Conservation (phyloP, 139 green algal genomes). For the Tetratostichococcus sp. region DNA sequence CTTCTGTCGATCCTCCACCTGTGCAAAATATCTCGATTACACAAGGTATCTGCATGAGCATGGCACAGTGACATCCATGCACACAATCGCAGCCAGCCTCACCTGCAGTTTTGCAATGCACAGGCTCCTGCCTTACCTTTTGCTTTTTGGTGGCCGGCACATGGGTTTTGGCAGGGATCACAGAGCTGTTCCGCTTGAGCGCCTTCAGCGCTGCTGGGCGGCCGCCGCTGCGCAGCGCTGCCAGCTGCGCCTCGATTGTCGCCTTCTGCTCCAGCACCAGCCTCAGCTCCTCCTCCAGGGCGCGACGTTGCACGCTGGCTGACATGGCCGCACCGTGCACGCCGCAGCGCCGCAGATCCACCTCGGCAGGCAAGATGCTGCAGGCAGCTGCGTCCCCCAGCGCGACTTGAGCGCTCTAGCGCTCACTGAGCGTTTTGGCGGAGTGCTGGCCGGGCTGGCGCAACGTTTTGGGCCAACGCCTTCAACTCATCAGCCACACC, state of each 20-base stretch:
- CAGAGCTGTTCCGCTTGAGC: neutral
- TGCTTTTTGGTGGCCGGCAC: neutral
- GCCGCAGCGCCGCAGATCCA: no score
- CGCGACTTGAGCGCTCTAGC: no score
- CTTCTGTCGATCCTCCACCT: conserved; percentile 2
- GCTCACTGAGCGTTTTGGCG: no score
- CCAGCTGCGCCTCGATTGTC: conserved; percentile 7
- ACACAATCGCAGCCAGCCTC: no score
- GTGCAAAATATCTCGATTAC: neutral
- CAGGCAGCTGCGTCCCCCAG: no score
- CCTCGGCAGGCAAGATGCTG: no score
- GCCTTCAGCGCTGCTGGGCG: neutral
- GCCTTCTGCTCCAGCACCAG: conserved; percentile 1
- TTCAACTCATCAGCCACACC: no score
- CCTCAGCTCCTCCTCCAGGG: conserved; percentile 10
- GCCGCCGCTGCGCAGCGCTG: neutral
- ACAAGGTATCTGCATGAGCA: no score
- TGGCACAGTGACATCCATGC: no score
- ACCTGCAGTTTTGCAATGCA: no score
- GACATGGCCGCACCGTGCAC: neutral
- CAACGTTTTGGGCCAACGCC: no score
- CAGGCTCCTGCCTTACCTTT: neutral
- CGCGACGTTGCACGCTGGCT: neutral
- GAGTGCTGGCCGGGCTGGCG: no score
- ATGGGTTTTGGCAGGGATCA: neutral